Evolutionary conservation across 441 rosid genomes (phyloP).

Genomic region (Capsella rubella): DNA sequence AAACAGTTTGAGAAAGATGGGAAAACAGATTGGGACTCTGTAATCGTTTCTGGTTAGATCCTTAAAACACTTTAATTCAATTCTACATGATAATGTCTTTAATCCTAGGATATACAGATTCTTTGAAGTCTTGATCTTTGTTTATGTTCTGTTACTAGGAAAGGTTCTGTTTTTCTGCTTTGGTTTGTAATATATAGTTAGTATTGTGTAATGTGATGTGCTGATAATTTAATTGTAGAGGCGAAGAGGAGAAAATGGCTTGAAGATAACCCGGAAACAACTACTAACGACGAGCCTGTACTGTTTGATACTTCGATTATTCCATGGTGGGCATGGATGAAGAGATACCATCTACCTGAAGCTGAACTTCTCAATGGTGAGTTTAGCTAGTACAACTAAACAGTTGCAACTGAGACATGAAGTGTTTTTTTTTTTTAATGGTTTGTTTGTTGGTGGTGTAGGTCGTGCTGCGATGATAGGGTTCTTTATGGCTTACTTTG

Average conservation of each 20-base stretch:
- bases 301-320: constrained; percentile 86
- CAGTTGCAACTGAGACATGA: constrained; percentile 1
- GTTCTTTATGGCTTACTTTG: constrained; percentile 98
- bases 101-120: too few relatives aligned
- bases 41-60: constrained; percentile 81
- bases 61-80: constrained; percentile 15
- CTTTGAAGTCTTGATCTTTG: background rate
- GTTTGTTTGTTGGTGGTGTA: constrained; percentile 38
- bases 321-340: constrained; percentile 99
- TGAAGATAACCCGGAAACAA: constrained; percentile 76
- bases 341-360: constrained; percentile 92
- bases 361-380: constrained; percentile 89
- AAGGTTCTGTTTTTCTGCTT: constrained; percentile 14
- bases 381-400: background rate
- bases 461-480: constrained; percentile 99
- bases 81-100: background rate
- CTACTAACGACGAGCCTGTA: constrained; percentile 77
- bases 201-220: constrained; percentile 18
- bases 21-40: constrained; percentile 83
- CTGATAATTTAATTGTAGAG: constrained; percentile 47
- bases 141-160: constrained; percentile 10
- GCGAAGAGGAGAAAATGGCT: constrained; percentile 94
- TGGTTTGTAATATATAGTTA: background rate
- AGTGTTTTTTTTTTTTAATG: background rate
- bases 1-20: constrained; percentile 73